Conservation (phyloP, 768 basidiomycete genomes). For the Pleurotus ostreatus region DNA sequence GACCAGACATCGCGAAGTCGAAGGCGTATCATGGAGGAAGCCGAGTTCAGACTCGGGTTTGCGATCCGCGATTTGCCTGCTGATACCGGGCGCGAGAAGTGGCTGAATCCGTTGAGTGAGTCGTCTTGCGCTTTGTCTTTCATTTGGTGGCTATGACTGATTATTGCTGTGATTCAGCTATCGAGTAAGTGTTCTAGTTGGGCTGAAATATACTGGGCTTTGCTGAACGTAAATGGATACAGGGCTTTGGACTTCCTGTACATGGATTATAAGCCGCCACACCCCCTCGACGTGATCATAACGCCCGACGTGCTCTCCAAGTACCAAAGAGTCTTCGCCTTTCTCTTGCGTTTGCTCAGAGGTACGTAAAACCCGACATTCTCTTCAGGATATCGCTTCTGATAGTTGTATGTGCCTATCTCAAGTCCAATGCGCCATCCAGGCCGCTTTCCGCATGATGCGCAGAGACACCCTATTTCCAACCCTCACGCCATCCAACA, state of each 20-base stretch:
- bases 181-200: slow-evolving; percentile 42
- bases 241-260: slow-evolving; percentile 89
- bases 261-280: slow-evolving; percentile 86
- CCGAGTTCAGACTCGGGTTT: slow-evolving; percentile 77
- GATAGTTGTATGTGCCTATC: background rate
- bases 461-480: slow-evolving; percentile 51
- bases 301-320: slow-evolving; percentile 71
- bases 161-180: slow-evolving; percentile 24
- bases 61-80: slow-evolving; percentile 71
- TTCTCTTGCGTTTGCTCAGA: slow-evolving; percentile 74
- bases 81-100: slow-evolving; percentile 64
- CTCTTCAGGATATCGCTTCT: background rate
- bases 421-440: slow-evolving; percentile 64
- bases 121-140: slow-evolving; percentile 24
- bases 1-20: slow-evolving; percentile 10
- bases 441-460: slow-evolving; percentile 63
- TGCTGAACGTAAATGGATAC: slow-evolving; percentile 10
- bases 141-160: no score
- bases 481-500: slow-evolving; percentile 48
- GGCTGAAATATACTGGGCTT: background rate
- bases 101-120: slow-evolving; percentile 77
- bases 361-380: slow-evolving; percentile 37
- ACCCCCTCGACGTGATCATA: slow-evolving; percentile 70
- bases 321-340: slow-evolving; percentile 80
- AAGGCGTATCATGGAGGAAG: slow-evolving; percentile 46